phyloP scores from a whole-genome alignment of 1,284 basidiomycete genomes.

The Irpex sp. region DNA sequence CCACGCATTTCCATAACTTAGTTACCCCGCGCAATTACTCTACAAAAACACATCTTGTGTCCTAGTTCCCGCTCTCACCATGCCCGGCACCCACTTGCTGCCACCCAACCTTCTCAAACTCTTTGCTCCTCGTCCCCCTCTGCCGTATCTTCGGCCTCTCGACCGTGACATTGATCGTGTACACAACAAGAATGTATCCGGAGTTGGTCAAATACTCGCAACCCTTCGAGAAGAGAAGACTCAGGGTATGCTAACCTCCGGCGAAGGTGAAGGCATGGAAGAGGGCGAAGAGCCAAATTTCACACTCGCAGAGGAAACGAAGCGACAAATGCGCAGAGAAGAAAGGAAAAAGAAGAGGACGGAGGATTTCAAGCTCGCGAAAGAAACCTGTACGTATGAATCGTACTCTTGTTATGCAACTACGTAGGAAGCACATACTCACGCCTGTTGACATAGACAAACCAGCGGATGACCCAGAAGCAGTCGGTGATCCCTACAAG shows the following conservation, averaged over 20 bases:
- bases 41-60: not conserved
- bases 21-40: not conserved
- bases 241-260: constrained; percentile 56
- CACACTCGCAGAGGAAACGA: constrained; percentile 76
- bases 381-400: constrained; percentile 61
- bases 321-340: constrained; percentile 74
- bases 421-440: constrained; percentile 8
- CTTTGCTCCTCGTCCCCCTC: constrained; percentile 87
- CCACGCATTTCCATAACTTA: not conserved
- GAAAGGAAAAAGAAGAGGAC: constrained; percentile 76
- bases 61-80: constrained; percentile 28
- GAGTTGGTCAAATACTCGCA: constrained; percentile 73
- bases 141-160: constrained; percentile 81
- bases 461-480: constrained; percentile 88
- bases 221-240: constrained; percentile 77
- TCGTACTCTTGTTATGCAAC: not conserved
- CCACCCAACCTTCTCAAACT: constrained; percentile 94
- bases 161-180: constrained; percentile 80
- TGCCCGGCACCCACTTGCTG: constrained; percentile 85
- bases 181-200: constrained; percentile 63
- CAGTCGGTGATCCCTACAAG: constrained; percentile 97
- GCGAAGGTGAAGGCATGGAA: constrained; percentile 61
- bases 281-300: constrained; percentile 78
- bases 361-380: constrained; percentile 78
- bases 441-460: constrained; percentile 56